Evolutionary conservation across 768 basidiomycete genomes (phyloP), one percentile per base, ranked within the genome.

Genomic region (Pleurotus ostreatus): DNA sequence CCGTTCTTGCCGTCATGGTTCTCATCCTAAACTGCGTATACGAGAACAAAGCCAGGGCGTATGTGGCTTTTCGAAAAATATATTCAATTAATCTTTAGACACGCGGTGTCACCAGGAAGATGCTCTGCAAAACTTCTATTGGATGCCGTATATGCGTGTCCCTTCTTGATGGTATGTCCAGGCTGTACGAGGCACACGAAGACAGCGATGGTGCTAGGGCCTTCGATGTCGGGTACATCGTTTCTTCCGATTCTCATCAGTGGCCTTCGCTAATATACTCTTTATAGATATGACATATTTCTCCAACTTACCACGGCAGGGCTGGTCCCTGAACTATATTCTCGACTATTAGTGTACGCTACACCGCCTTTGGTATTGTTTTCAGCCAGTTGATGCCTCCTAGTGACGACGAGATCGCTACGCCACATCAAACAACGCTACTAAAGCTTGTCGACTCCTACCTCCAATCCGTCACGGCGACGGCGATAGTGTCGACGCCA

Each of bases 401-500:
- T 47, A 60, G 91, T 57, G 59, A 71, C 20, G 83, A 80, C 46
- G 92, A 94, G 70, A 76, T 85, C 11, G 80, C 94, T 40, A 84
- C 90, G 4, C 91, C 93, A 0, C 86, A 89, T 61, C 94, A 96
- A 68, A 92, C 86, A 3, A 89, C 83, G n/a, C 72, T 96, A 9
- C 81, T 97, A 57, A 95, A 94, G 69, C 75, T 96, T 13, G 73
- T 94, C 11, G 94, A 96, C 66, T 89, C 92, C 1, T 88, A 91
- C 65, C 74, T 94, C 54, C 88, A 91, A 60, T 78, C 83, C 11
- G 71, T 72, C 23, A 73, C 74, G 60, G 60, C 60, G 13, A 55
- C 73, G 20, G 62, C 66, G 39, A 62, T 65, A 15, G 61, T 65
- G 25, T 66, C 69, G 39, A 67, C 66, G 18, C 66, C 66, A 18